These are phyloP conservation scores for Paraurostyla sp. DNA, from an alignment of 73 alveolate genomes.

Conservation along the genomic window DNA sequence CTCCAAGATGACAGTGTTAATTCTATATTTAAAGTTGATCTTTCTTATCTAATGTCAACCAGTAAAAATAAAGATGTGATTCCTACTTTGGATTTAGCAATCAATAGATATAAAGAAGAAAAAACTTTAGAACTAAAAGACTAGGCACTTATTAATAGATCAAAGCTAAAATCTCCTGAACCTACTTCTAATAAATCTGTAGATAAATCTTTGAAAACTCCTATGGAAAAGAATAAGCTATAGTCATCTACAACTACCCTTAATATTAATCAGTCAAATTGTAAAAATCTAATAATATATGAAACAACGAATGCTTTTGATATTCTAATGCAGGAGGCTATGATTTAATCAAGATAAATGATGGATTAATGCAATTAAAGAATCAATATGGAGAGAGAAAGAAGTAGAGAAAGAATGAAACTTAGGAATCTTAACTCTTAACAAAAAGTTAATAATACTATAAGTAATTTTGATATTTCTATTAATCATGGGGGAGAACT, in stretches of 20 bases:
- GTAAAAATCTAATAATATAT: constrained; percentile 17
- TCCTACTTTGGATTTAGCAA: neutral
- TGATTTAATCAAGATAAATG: constrained; percentile 10
- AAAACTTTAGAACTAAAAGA: neutral
- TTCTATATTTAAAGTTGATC: constrained; percentile 28
- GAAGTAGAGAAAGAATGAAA: constrained; percentile 43
- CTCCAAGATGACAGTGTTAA: neutral
- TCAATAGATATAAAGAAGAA: neutral
- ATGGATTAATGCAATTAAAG: constrained; percentile 28
- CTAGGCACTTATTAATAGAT: neutral
- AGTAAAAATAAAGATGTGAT: constrained; percentile 36
- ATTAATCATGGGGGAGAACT: neutral
- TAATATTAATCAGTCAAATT: neutral
- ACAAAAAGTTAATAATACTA: neutral
- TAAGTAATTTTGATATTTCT: too few relatives aligned
- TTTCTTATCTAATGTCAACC: constrained; percentile 12
- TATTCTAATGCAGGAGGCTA: constrained; percentile 32
- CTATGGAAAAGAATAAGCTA: too few relatives aligned
- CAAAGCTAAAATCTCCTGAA: constrained; percentile 2
- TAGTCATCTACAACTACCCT: too few relatives aligned
- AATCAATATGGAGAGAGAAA: constrained; percentile 21
- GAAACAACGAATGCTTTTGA: constrained; percentile 43
- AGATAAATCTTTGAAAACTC: too few relatives aligned
- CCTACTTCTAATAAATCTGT: neutral
- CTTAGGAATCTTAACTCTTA: constrained; percentile 4